A percentile compares a stretch with the other conserved stretches of the same genome.
phyloP scores from a whole-genome alignment of 495 filamentous ascomycete species.

The Neurospora terricola region DNA sequence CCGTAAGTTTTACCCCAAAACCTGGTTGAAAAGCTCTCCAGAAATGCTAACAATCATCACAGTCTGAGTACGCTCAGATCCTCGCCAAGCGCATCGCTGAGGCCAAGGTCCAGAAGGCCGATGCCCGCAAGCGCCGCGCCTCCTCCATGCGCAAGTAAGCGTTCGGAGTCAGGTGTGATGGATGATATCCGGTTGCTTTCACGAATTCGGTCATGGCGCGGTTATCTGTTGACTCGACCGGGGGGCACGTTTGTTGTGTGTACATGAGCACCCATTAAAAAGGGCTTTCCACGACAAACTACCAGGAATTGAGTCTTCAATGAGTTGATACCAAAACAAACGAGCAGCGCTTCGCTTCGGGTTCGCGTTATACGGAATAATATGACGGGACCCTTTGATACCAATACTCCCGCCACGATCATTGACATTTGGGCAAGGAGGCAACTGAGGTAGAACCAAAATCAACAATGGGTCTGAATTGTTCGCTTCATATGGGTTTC shows the following conservation, averaged over 20 bases:
- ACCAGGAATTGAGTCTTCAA: neutral
- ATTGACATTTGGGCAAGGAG: neutral
- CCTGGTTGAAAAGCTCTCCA: neutral
- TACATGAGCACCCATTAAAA: neutral
- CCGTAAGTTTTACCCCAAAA: constrained; percentile 53
- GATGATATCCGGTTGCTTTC: constrained; percentile 24
- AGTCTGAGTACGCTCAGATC: constrained; percentile 90
- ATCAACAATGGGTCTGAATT: neutral
- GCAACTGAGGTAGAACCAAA: neutral
- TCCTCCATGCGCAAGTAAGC: constrained; percentile 89
- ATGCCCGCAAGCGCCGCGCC: constrained; percentile 88
- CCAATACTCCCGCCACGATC: neutral
- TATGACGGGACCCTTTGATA: neutral
- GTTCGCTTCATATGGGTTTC: neutral
- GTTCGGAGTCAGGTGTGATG: constrained; percentile 32
- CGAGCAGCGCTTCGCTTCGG: neutral
- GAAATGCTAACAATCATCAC: constrained; percentile 26
- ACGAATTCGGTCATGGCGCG: constrained; percentile 27
- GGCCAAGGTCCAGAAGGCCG: constrained; percentile 82
- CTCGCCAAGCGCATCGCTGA: constrained; percentile 91
- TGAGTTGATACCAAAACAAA: neutral
- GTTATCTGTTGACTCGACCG: constrained; percentile 6
- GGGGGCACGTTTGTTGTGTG: neutral
- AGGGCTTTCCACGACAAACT: neutral
- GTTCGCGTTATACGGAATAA: neutral